Evolutionary conservation across 1,284 basidiomycete genomes (phyloP), one percentile per base, ranked within the genome.

Genomic region (Pterula multifida): DNA sequence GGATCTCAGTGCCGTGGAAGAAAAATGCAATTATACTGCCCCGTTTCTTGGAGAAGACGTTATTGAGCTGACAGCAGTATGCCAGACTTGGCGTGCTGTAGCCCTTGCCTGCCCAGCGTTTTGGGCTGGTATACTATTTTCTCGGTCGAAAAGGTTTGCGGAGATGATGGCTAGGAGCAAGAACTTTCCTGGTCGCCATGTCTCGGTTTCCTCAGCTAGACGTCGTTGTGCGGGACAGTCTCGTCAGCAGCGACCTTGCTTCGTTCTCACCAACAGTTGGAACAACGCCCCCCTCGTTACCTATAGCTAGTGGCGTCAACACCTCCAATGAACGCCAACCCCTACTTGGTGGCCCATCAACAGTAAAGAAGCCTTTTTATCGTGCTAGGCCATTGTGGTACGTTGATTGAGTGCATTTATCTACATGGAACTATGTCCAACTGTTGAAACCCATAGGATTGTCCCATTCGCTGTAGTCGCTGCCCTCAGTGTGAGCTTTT

Each of bases 391-490:
- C 81, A 32, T 57, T 84, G 59, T 84, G 81, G 79, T 65, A 52
- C 49, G 55, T 58, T 39, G 17, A 45, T 36, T n/a, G n/a, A n/a
- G n/a, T n/a, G n/a, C n/a, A n/a, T n/a, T n/a, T n/a, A n/a, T n/a
- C n/a, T n/a, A n/a, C n/a, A n/a, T n/a, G n/a, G n/a, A n/a, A n/a
- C n/a, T n/a, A n/a, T n/a, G n/a, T n/a, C n/a, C n/a, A n/a, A n/a
- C n/a, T n/a, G n/a, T n/a, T n/a, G n/a, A n/a, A n/a, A n/a, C n/a
- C n/a, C 45, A 36, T 28, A 87, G 84, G 84, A 72, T 87, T 15
- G 81, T 85, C 23, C 85, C 85, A 1, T 85, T 87, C 60, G 82
- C 77, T 2, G 63, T 88, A 36, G 65, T 72, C n/a, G 73, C 78
- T 17, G 73, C 84, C 2, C 56, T 87, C 25, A 75, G 75, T 44